Conservation (phyloP, 768 basidiomycete genomes). For the Leccinellum luteum region DNA sequence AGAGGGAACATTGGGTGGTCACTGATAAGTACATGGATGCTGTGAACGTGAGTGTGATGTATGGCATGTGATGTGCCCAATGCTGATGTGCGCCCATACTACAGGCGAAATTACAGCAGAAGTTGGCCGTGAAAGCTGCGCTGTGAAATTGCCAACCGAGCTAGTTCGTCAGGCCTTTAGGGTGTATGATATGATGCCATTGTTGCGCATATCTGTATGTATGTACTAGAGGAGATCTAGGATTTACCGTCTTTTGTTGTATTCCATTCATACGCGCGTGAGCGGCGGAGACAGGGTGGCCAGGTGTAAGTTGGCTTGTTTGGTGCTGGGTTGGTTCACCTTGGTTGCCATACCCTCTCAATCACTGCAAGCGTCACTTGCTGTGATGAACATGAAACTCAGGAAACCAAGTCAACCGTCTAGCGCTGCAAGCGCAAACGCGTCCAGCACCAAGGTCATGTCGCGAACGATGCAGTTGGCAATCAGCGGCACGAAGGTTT, state of each 20-base stretch:
- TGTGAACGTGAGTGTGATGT: conserved; percentile 65
- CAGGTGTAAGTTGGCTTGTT: not conserved
- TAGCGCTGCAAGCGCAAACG: not conserved
- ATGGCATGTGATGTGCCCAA: not conserved
- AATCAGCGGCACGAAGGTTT: conserved; percentile 6
- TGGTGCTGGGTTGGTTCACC: not conserved
- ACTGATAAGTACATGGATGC: conserved; percentile 93
- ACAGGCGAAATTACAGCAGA: conserved; percentile 46
- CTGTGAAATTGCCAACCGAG: conserved; percentile 8
- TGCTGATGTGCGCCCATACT: conserved; percentile 14
- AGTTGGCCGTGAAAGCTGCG: conserved; percentile 34
- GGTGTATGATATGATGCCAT: conserved; percentile 15
- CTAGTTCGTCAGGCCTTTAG: not conserved
- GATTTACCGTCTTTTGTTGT: conserved; percentile 15
- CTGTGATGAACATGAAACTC: conserved; percentile 24
- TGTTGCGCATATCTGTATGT: conserved; percentile 11
- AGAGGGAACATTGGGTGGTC: conserved; percentile 95
- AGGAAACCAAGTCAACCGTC: conserved; percentile 18
- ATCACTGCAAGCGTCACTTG: not conserved
- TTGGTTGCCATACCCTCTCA: not conserved
- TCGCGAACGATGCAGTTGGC: conserved; percentile 34
- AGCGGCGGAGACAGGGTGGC: conserved; percentile 7
- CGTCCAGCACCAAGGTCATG: conserved; percentile 2
- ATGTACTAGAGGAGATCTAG: conserved; percentile 20
- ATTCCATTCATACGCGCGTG: conserved; percentile 7